These are phyloP conservation scores for Helotiales sp. DNA, from an alignment of 2,329 filamentous ascomycete genomes.

Conservation along the genomic window DNA sequence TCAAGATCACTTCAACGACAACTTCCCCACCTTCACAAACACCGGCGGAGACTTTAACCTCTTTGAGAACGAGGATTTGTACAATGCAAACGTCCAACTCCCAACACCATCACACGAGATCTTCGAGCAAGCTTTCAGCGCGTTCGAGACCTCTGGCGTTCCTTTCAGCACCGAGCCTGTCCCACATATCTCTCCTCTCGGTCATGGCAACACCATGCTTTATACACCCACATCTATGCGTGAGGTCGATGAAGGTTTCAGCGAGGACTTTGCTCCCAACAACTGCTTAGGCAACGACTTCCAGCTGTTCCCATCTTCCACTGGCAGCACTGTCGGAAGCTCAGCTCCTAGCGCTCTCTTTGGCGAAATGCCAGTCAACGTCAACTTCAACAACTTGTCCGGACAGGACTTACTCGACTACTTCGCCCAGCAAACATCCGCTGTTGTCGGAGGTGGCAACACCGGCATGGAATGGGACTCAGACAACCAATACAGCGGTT, in stretches of 20 bases:
- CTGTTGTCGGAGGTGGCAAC: conserved; percentile 17
- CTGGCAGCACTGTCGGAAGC: conserved; percentile 24
- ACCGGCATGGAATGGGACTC: conserved; percentile 29
- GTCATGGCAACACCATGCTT: conserved; percentile 67
- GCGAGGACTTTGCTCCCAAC: conserved; percentile 28
- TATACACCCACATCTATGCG: conserved; percentile 64
- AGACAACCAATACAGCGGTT: conserved; percentile 27
- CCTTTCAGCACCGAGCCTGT: conserved; percentile 32
- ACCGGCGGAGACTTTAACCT: conserved; percentile 53
- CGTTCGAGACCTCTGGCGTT: conserved; percentile 34
- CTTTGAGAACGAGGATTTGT: conserved; percentile 59
- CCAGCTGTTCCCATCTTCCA: conserved; percentile 32
- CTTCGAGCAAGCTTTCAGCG: conserved; percentile 36
- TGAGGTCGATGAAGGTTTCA: conserved; percentile 58
- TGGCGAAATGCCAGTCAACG: conserved; percentile 29
- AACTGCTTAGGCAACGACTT: conserved; percentile 29
- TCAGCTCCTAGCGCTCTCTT: conserved; percentile 29
- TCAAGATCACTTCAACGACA: conserved; percentile 53
- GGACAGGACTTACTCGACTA: conserved; percentile 32
- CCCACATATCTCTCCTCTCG: conserved; percentile 66
- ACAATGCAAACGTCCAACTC: conserved; percentile 57
- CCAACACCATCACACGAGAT: conserved; percentile 48
- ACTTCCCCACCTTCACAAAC: conserved; percentile 45
- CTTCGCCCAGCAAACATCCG: conserved; percentile 29
- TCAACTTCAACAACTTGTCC: conserved; percentile 22